phyloP scores from a whole-genome alignment of 768 basidiomycete species.

The Pisolithus marmoratus region DNA sequence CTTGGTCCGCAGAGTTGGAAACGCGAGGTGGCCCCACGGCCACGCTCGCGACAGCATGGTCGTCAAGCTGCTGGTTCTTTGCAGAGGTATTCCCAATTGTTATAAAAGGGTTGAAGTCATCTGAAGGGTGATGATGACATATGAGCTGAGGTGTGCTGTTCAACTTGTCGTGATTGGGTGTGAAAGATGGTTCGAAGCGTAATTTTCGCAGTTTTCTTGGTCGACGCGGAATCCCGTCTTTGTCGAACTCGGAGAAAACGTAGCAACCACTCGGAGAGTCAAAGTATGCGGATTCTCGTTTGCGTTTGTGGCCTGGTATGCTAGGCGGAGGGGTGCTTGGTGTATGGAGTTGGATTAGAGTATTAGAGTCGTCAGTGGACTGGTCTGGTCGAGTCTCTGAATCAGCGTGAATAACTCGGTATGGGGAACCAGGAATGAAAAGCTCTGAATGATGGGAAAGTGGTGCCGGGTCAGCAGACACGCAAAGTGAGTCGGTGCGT shows the following conservation, averaged over 20 bases:
- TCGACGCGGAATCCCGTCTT: conserved; percentile 24
- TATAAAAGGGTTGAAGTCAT: not conserved
- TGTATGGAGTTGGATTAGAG: conserved; percentile 6
- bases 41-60: not conserved
- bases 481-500: too few relatives aligned
- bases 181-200: conserved; percentile 19
- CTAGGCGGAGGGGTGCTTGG: conserved; percentile 21
- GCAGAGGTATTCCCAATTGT: not conserved
- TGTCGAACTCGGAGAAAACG: conserved; percentile 24
- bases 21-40: not conserved
- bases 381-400: not conserved
- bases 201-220: conserved; percentile 25
- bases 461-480: too few relatives aligned
- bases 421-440: too few relatives aligned
- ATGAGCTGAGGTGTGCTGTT: not conserved
- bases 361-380: not conserved
- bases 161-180: conserved; percentile 7
- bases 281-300: conserved; percentile 22
- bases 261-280: conserved; percentile 23
- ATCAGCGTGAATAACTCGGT: not conserved
- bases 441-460: too few relatives aligned
- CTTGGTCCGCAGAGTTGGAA: too few relatives aligned
- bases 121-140: not conserved
- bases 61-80: not conserved
- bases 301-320: conserved; percentile 18